phyloP scores from a whole-genome alignment of 805 yeast genomes.

The Teunomyces pallodes region DNA sequence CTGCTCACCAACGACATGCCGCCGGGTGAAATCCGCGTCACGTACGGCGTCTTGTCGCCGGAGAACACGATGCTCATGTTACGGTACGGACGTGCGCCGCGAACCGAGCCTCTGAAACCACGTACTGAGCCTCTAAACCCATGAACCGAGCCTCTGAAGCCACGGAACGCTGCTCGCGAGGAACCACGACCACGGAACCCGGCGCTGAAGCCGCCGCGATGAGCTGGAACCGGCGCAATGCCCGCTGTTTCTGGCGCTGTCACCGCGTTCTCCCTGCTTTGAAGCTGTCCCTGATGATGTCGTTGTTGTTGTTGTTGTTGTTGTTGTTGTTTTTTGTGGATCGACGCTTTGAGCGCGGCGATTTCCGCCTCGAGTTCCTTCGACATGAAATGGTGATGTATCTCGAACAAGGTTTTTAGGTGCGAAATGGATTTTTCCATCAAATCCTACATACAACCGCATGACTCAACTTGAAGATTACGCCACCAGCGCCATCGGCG shows the following conservation, averaged over 20 bases:
- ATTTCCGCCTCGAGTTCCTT: slow-evolving; percentile 27
- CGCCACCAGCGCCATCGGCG: slow-evolving; percentile 23
- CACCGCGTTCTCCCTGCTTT: too few relatives aligned
- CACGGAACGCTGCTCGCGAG: too few relatives aligned
- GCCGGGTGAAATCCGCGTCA: slow-evolving; percentile 30
- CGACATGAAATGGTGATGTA: slow-evolving; percentile 1
- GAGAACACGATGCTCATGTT: slow-evolving; percentile 31
- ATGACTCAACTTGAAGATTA: slow-evolving; percentile 21
- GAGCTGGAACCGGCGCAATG: too few relatives aligned
- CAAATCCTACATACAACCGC: not conserved
- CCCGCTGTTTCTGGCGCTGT: too few relatives aligned
- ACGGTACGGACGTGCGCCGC: slow-evolving; percentile 10
- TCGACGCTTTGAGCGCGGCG: slow-evolving; percentile 25
- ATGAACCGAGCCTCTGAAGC: too few relatives aligned
- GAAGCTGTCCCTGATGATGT: not conserved
- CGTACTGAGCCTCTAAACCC: too few relatives aligned
- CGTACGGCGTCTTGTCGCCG: slow-evolving; percentile 11
- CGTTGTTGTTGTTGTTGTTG: too few relatives aligned
- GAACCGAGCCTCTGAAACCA: not conserved
- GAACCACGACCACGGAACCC: not conserved
- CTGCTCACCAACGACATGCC: slow-evolving; percentile 41
- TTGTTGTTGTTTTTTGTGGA: slow-evolving; percentile 17
- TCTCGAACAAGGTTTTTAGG: not conserved
- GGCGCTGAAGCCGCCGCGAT: slow-evolving; percentile 1
- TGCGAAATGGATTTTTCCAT: not conserved